Conservation (phyloP, 768 basidiomycete genomes). For the Collybiopsis luxurians region DNA sequence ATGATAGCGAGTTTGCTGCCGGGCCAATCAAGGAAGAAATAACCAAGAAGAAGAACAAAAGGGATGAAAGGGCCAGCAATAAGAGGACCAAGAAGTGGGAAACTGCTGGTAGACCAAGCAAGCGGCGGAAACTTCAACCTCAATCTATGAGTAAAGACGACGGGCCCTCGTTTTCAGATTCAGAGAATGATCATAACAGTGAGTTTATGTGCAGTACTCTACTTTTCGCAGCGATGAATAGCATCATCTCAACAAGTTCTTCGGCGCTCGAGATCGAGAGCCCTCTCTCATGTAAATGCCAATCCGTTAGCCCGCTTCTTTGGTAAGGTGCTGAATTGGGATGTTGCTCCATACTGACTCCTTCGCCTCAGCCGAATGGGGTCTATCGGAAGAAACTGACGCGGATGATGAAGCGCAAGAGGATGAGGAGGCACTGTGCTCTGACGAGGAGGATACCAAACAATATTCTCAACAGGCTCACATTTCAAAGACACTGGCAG, state of each 20-base stretch:
- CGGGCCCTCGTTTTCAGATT: too few relatives aligned
- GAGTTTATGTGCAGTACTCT: too few relatives aligned
- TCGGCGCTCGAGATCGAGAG: not conserved
- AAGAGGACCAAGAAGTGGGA: conserved; percentile 15
- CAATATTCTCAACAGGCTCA: not conserved
- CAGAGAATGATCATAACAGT: too few relatives aligned
- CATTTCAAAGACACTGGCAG: not conserved
- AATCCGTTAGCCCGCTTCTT: not conserved
- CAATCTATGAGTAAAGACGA: too few relatives aligned
- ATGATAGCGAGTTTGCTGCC: conserved; percentile 49
- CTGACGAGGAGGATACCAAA: not conserved
- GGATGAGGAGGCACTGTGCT: not conserved
- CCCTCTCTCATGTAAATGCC: not conserved
- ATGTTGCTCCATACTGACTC: too few relatives aligned
- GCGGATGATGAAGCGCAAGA: not conserved
- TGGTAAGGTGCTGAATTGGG: not conserved
- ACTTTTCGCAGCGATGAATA: too few relatives aligned
- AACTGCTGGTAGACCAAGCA: not conserved
- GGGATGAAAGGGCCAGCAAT: conserved; percentile 23
- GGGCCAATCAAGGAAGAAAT: conserved; percentile 29
- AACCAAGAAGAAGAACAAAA: conserved; percentile 21
- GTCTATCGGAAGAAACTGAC: not conserved
- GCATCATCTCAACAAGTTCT: too few relatives aligned
- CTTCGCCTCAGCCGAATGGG: not conserved
- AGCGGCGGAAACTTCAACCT: not conserved